Evolutionary conservation across 306 rosid species (phyloP).

Genomic region (Rosa persica): DNA sequence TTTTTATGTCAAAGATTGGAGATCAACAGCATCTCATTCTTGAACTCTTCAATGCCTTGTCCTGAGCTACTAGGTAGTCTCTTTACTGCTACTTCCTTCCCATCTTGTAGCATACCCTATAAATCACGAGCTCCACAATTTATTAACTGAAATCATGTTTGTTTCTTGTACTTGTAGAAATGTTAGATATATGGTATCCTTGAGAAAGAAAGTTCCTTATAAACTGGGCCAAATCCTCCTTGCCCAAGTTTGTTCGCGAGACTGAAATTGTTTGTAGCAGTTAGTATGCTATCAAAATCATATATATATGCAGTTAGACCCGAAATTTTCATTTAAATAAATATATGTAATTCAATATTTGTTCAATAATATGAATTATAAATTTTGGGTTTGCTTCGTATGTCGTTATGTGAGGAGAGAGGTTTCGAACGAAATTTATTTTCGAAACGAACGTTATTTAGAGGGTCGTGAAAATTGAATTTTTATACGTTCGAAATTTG

Average conservation of each 20-base stretch:
- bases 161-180: background rate
- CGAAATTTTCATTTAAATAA: no score
- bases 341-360: no score
- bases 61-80: constrained; percentile 37
- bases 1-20: constrained; percentile 44
- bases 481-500: no score
- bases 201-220: constrained; percentile 10
- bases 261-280: constrained; percentile 18
- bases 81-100: constrained; percentile 39
- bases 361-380: no score
- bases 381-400: no score
- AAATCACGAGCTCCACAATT: background rate
- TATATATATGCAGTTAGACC: no score
- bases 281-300: constrained; percentile 13
- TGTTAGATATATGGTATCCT: background rate
- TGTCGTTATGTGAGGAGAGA: no score
- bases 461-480: no score
- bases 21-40: constrained; percentile 36
- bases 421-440: no score
- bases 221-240: constrained; percentile 34
- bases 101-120: constrained; percentile 37
- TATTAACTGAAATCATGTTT: background rate
- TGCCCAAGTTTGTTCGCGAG: constrained; percentile 26
- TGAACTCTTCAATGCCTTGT: constrained; percentile 41
- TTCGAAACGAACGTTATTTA: no score